Conservation (phyloP, 805 yeast species). For the Starmerella geochares region DNA sequence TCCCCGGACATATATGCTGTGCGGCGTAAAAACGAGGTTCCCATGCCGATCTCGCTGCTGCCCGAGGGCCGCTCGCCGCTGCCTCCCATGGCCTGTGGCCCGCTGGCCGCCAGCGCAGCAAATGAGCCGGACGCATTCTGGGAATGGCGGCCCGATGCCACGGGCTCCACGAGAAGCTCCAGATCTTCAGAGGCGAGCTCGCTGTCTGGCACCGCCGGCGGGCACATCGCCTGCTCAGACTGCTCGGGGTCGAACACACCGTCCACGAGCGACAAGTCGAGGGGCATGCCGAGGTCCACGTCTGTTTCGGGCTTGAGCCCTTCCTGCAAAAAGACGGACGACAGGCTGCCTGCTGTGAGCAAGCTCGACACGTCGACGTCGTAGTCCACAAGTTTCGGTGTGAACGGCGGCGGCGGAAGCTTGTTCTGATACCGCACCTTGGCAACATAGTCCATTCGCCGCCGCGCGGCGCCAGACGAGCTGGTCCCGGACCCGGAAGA, state of each 20-base stretch:
- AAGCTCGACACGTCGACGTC: slow-evolving; percentile 38
- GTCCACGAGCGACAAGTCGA: slow-evolving; percentile 58
- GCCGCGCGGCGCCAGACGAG: background rate
- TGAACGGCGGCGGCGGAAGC: slow-evolving; percentile 86
- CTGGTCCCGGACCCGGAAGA: slow-evolving; percentile 2
- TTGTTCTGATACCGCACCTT: slow-evolving; percentile 74
- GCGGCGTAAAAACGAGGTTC: slow-evolving; percentile 36
- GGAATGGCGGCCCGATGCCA: slow-evolving; percentile 31
- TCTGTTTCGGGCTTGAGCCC: slow-evolving; percentile 46
- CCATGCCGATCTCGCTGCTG: slow-evolving; percentile 21
- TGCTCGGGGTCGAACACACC: slow-evolving; percentile 50
- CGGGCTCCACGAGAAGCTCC: slow-evolving; percentile 70
- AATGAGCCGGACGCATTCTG: slow-evolving; percentile 2
- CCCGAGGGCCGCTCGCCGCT: slow-evolving; percentile 1
- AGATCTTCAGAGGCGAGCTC: slow-evolving; percentile 70
- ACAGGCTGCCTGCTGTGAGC: slow-evolving; percentile 47
- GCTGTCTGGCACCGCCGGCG: slow-evolving; percentile 32
- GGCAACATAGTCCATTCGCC: slow-evolving; percentile 40
- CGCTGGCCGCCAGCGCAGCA: slow-evolving; percentile 3
- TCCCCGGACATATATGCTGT: slow-evolving; percentile 82
- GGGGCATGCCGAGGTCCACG: slow-evolving; percentile 55
- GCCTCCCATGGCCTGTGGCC: slow-evolving; percentile 3
- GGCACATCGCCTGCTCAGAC: slow-evolving; percentile 36
- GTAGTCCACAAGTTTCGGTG: slow-evolving; percentile 70
- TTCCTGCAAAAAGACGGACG: slow-evolving; percentile 35